phyloP scores from a whole-genome alignment of 2,329 filamentous ascomycete genomes.

The Xylariaceae sp. region DNA sequence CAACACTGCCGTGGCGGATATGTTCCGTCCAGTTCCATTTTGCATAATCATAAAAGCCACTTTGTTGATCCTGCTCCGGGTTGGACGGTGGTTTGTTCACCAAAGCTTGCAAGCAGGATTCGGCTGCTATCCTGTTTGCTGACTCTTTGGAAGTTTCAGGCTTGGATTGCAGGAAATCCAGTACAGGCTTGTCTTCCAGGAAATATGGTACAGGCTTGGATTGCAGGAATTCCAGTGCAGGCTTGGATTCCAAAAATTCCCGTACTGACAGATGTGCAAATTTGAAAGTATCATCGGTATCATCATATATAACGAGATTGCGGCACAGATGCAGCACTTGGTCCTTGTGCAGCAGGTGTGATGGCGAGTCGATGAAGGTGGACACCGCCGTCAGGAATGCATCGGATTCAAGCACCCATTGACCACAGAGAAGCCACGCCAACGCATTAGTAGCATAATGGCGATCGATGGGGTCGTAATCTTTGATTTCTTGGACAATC shows the following conservation, averaged over 20 bases:
- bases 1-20: not conserved
- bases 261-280: conserved; percentile 6
- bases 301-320: conserved; percentile 1
- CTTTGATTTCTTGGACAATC: conserved; percentile 1
- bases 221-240: not conserved
- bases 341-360: not conserved
- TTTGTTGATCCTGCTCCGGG: not conserved
- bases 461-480: not conserved
- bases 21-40: not conserved
- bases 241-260: not conserved
- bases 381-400: conserved; percentile 1
- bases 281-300: not conserved
- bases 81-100: too few relatives aligned
- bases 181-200: not conserved
- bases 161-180: conserved; percentile 1
- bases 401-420: not conserved
- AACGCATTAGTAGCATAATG: conserved; percentile 1
- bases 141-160: not conserved
- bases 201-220: not conserved
- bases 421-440: conserved; percentile 5
- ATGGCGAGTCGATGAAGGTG: not conserved
- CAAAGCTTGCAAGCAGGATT: not conserved
- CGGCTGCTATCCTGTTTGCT: conserved; percentile 1
- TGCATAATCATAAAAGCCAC: not conserved
- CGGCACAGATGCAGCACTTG: conserved; percentile 1